A percentile compares a stretch with the other conserved stretches of the same genome.
These are phyloP conservation scores for Phytopythium mirpurense DNA, from an alignment of 352 stramenopile genomes.

Conservation along the genomic window DNA sequence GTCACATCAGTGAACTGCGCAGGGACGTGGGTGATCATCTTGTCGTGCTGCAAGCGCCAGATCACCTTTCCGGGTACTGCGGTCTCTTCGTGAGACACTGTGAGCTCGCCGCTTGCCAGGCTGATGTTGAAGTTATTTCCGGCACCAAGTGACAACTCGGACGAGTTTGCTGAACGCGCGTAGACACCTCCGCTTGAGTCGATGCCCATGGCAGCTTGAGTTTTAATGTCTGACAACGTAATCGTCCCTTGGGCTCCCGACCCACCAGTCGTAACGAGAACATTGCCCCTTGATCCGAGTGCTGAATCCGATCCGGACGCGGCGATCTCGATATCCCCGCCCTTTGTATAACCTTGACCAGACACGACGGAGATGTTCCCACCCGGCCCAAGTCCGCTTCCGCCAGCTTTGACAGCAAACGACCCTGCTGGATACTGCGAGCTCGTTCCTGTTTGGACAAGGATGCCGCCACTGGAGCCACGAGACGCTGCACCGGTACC, in stretches of 20 bases:
- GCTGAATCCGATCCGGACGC: constrained; percentile 14
- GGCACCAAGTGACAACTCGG: constrained; percentile 34
- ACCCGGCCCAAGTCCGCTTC: background rate
- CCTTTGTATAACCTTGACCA: background rate
- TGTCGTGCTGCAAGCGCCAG: constrained; percentile 46
- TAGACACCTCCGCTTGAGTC: constrained; percentile 28
- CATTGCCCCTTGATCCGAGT: constrained; percentile 12
- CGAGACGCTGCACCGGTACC: constrained; percentile 5
- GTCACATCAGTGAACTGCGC: constrained; percentile 89
- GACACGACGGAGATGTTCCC: constrained; percentile 7
- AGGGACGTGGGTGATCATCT: constrained; percentile 66
- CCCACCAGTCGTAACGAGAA: constrained; percentile 23
- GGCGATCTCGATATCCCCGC: constrained; percentile 18
- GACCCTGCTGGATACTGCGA: background rate
- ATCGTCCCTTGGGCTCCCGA: constrained; percentile 8
- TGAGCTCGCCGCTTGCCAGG: constrained; percentile 42
- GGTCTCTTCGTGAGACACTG: constrained; percentile 40
- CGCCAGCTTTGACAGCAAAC: background rate
- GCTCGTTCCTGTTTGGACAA: constrained; percentile 21
- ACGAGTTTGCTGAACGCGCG: constrained; percentile 21
- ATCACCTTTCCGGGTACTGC: constrained; percentile 40
- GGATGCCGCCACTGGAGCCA: constrained; percentile 5
- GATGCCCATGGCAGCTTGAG: constrained; percentile 19
- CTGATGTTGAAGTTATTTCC: constrained; percentile 48
- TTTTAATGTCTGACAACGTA: constrained; percentile 14